Evolutionary conservation across 1,139 yeast genomes (phyloP).

Genomic region (Candida glucosophila): DNA sequence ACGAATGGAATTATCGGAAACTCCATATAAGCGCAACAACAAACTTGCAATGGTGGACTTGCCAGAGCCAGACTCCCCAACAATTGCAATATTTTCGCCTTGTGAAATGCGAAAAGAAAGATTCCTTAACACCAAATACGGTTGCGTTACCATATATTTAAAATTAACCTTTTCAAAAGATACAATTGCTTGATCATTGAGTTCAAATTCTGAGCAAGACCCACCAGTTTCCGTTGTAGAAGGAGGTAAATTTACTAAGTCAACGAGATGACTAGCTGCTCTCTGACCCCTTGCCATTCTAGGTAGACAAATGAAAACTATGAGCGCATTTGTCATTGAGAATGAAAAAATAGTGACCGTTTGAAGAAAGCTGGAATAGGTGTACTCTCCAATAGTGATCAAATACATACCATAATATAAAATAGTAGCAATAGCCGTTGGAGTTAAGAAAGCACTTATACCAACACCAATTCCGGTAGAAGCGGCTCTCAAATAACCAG

Average conservation of each 20-base stretch:
- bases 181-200: conserved; percentile 10
- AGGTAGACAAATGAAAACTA: conserved; percentile 58
- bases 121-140: conserved; percentile 21
- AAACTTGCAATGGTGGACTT: conserved; percentile 60
- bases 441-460: conserved; percentile 41
- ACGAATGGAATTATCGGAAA: conserved; percentile 23
- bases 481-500: conserved; percentile 43
- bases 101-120: conserved; percentile 31
- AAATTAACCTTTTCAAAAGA: conserved; percentile 38
- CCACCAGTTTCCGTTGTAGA: conserved; percentile 25
- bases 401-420: conserved; percentile 71
- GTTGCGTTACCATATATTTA: conserved; percentile 26
- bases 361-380: conserved; percentile 49
- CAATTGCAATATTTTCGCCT: conserved; percentile 51
- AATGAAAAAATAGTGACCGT: conserved; percentile 69
- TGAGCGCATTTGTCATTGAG: conserved; percentile 58
- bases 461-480: conserved; percentile 60
- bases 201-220: no score
- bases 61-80: conserved; percentile 77
- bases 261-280: conserved; percentile 50
- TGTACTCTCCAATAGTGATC: conserved; percentile 48
- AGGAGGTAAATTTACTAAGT: conserved; percentile 28
- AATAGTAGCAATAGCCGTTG: conserved; percentile 59
- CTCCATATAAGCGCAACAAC: conserved; percentile 42
- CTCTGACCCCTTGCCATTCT: conserved; percentile 71